Percentiles rank a stretch among this genome's conserved stretches.
Evolutionary conservation across 1,139 yeast genomes (phyloP).

Genomic region (Sugiyamaella sp.): DNA sequence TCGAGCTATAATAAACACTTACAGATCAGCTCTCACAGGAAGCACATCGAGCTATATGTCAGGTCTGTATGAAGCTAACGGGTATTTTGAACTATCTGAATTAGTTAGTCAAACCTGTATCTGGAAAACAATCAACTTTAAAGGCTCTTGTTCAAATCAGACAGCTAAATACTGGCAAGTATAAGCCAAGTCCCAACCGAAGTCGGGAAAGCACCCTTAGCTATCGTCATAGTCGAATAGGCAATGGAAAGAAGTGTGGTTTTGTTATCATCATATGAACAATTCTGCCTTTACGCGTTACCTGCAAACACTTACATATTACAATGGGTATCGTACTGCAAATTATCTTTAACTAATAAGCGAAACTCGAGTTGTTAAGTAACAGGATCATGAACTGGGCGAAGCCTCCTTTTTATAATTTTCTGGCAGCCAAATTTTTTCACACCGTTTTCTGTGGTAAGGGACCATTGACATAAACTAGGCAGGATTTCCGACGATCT

Average conservation of each 20-base stretch:
- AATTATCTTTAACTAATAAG: slow-evolving; percentile 7
- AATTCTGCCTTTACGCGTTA: background rate
- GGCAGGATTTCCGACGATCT: slow-evolving; percentile 9
- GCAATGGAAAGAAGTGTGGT: slow-evolving; percentile 72
- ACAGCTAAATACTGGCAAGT: slow-evolving; percentile 84
- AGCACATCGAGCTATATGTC: too few species aligned
- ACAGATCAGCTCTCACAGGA: background rate
- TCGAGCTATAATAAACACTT: slow-evolving; percentile 8
- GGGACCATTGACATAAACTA: slow-evolving; percentile 9
- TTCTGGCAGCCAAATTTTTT: slow-evolving; percentile 12
- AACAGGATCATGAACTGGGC: background rate
- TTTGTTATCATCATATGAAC: slow-evolving; percentile 37
- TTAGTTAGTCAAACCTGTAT: slow-evolving; percentile 9
- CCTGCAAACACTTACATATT: background rate
- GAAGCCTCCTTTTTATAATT: slow-evolving; percentile 12
- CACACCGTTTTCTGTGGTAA: slow-evolving; percentile 8
- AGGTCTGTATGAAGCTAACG: too few species aligned
- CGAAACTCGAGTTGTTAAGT: background rate
- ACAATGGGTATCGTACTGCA: slow-evolving; percentile 2
- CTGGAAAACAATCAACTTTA: slow-evolving; percentile 17
- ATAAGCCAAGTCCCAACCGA: slow-evolving; percentile 51
- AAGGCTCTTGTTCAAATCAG: slow-evolving; percentile 51
- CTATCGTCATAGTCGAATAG: slow-evolving; percentile 88
- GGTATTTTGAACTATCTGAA: too few species aligned
- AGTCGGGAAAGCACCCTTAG: slow-evolving; percentile 56